These are phyloP conservation scores for Sporothrix dimorphospora DNA, from an alignment of 2,329 filamentous ascomycete genomes.

Conservation along the genomic window DNA sequence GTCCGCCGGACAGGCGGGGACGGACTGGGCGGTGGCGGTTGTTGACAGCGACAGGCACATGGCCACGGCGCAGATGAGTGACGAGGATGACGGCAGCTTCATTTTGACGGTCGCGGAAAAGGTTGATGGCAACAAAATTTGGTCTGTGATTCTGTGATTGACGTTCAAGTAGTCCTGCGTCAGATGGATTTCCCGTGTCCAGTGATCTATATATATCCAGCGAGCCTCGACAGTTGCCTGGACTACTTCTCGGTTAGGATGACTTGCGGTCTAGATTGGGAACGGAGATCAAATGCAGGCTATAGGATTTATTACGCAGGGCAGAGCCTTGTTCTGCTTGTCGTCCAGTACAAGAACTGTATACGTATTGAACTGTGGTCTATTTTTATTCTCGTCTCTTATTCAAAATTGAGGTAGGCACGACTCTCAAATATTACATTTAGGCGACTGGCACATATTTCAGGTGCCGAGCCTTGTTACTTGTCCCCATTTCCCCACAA, in stretches of 20 bases:
- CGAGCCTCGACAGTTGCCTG: background rate
- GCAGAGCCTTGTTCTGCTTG: background rate
- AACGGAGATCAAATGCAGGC: background rate
- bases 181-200: background rate
- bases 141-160: too few relatives aligned
- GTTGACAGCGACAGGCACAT: constrained; percentile 31
- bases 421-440: background rate
- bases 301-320: background rate
- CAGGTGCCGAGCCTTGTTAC: background rate
- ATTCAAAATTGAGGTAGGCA: background rate
- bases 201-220: constrained; percentile 3
- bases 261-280: background rate
- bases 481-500: background rate
- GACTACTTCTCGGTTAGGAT: background rate
- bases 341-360: background rate
- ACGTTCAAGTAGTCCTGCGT: too few relatives aligned
- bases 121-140: background rate
- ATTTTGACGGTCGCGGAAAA: background rate
- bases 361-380: background rate
- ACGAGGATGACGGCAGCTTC: background rate
- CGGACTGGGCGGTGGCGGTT: constrained; percentile 37
- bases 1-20: constrained; percentile 42
- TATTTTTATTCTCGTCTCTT: background rate
- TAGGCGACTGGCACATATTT: background rate
- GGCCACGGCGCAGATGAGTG: constrained; percentile 33